These are phyloP conservation scores for Quercus tomentella DNA, from an alignment of 331 rosid genomes.

Conservation along the genomic window DNA sequence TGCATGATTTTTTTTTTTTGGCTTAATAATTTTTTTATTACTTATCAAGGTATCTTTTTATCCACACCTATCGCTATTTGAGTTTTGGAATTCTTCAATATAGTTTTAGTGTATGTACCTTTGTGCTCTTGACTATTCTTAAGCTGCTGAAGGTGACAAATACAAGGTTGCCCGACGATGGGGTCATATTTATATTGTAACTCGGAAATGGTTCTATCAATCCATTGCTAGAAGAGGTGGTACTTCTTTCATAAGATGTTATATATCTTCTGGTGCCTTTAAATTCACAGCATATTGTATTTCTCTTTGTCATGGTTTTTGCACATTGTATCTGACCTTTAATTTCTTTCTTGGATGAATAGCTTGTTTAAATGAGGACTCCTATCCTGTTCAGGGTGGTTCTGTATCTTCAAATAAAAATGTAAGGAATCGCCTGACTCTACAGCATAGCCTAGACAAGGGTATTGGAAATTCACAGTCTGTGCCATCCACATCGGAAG, in stretches of 20 bases:
- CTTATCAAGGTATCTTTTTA: neutral
- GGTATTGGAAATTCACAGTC: slow-evolving; percentile 44
- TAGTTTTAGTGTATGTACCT: slow-evolving; percentile 12
- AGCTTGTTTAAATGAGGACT: slow-evolving; percentile 91
- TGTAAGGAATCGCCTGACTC: slow-evolving; percentile 34
- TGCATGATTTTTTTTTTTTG: too few relatives aligned
- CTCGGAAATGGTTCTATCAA: slow-evolving; percentile 89
- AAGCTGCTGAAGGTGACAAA: slow-evolving; percentile 96
- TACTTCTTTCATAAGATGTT: neutral
- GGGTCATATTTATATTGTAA: slow-evolving; percentile 75
- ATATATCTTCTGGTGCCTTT: slow-evolving; percentile 20
- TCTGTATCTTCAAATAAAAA: slow-evolving; percentile 58
- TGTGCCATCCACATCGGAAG: slow-evolving; percentile 52
- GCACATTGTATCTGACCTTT: slow-evolving; percentile 18
- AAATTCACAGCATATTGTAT: neutral
- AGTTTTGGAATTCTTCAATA: neutral
- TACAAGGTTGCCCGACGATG: slow-evolving; percentile 81
- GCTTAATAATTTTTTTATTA: too few relatives aligned
- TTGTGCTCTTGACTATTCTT: slow-evolving; percentile 70
- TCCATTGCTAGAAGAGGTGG: slow-evolving; percentile 78
- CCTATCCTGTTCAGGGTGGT: slow-evolving; percentile 63
- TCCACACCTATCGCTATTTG: neutral
- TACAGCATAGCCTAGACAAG: slow-evolving; percentile 62
- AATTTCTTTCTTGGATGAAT: slow-evolving; percentile 7
- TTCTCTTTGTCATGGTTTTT: slow-evolving; percentile 13